Conservation (phyloP, 75 land plant genomes). For the Ceratopteris richardii region DNA sequence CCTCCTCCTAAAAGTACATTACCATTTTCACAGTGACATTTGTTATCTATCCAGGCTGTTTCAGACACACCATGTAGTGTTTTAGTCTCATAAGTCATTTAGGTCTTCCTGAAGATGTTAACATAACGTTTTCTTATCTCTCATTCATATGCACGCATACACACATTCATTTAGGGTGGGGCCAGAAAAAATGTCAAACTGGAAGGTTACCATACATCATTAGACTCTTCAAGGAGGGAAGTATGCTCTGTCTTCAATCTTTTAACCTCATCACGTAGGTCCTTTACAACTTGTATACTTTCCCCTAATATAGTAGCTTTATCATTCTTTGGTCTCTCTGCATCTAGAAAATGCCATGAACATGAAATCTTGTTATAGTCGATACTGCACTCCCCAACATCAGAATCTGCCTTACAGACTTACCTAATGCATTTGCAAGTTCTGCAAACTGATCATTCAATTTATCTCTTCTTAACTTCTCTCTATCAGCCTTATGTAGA, state of each 20-base stretch:
- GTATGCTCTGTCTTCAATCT: slow-evolving; percentile 68
- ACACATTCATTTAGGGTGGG: no score
- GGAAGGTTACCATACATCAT: slow-evolving; percentile 43
- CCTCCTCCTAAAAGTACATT: no score
- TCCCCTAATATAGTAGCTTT: slow-evolving; percentile 88
- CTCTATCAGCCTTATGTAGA: slow-evolving; percentile 74
- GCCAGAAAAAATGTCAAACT: background rate
- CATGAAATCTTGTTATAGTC: no score
- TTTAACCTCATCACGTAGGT: slow-evolving; percentile 77
- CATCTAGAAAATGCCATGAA: slow-evolving; percentile 55
- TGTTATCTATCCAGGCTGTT: no score
- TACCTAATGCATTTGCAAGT: slow-evolving; percentile 57
- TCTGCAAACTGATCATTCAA: slow-evolving; percentile 65
- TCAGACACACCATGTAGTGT: no score
- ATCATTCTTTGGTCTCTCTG: slow-evolving; percentile 95
- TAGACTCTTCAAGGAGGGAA: slow-evolving; percentile 75
- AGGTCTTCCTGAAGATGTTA: no score
- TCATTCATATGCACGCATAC: no score
- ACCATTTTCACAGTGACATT: no score
- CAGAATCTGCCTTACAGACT: slow-evolving; percentile 4
- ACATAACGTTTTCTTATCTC: no score
- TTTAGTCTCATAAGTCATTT: no score
- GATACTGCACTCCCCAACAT: no score
- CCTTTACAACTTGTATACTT: slow-evolving; percentile 79
- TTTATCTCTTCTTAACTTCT: slow-evolving; percentile 71